Evolutionary conservation across 176 grass and related monocot species (phyloP).

Genomic region (Pontederia paniculata): DNA sequence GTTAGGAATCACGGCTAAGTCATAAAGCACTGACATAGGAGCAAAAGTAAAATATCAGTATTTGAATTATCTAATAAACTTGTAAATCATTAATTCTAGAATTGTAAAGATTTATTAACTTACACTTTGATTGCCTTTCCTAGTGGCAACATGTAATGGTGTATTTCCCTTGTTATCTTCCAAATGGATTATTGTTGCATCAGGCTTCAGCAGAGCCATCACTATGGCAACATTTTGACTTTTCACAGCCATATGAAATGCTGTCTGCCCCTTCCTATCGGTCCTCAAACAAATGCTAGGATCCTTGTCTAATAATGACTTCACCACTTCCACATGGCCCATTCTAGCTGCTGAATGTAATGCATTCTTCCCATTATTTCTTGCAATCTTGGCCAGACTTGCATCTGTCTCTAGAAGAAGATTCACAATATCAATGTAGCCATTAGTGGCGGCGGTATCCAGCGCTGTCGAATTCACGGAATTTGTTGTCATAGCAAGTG

Average conservation of each 20-base stretch:
- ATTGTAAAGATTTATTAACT: neutral
- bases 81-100: neutral
- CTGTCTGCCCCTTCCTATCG: constrained; percentile 18
- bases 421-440: constrained; percentile 13
- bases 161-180: constrained; percentile 18
- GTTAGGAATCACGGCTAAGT: too few relatives aligned
- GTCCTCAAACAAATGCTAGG: constrained; percentile 8
- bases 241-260: constrained; percentile 21
- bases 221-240: constrained; percentile 14
- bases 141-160: constrained; percentile 17
- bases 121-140: constrained; percentile 11
- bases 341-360: constrained; percentile 18
- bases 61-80: too few relatives aligned
- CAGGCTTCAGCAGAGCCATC: constrained; percentile 14
- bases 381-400: constrained; percentile 16
- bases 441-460: constrained; percentile 11
- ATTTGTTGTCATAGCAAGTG: constrained; percentile 23
- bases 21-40: too few relatives aligned
- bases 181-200: constrained; percentile 7
- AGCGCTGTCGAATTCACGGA: constrained; percentile 18
- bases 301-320: constrained; percentile 7
- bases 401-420: constrained; percentile 17
- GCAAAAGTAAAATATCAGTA: too few relatives aligned
- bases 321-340: constrained; percentile 19
- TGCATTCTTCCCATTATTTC: constrained; percentile 15